Conservation (phyloP, 768 basidiomycete genomes). For the Xerocomellus dryophilus region DNA sequence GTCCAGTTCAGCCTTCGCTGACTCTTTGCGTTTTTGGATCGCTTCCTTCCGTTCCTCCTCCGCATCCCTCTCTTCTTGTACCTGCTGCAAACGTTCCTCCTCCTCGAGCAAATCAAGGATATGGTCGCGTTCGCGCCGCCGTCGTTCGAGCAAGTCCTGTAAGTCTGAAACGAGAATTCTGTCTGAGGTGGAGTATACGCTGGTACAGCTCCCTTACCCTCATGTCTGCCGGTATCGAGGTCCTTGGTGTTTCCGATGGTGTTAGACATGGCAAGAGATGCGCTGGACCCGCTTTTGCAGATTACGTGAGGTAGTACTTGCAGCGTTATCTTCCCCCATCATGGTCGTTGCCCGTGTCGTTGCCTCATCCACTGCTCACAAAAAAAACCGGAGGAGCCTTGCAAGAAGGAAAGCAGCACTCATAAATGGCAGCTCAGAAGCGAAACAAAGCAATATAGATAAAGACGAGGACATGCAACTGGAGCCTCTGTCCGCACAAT, state of each 20-base stretch:
- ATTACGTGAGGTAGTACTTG: slow-evolving; percentile 18
- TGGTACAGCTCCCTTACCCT: slow-evolving; percentile 35
- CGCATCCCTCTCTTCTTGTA: slow-evolving; percentile 39
- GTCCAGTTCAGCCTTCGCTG: slow-evolving; percentile 41
- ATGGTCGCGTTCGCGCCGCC: slow-evolving; percentile 56
- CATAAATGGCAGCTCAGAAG: slow-evolving; percentile 7
- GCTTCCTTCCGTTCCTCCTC: slow-evolving; percentile 44
- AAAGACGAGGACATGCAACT: slow-evolving; percentile 33
- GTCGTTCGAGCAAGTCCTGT: slow-evolving; percentile 43
- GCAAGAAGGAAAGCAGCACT: slow-evolving; percentile 36
- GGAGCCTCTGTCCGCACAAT: slow-evolving; percentile 12
- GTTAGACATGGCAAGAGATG: slow-evolving; percentile 19
- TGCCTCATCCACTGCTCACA: slow-evolving; percentile 30
- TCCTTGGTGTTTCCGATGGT: slow-evolving; percentile 19
- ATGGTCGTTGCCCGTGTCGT: slow-evolving; percentile 44
- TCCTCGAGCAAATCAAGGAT: slow-evolving; percentile 69
- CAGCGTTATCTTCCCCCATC: slow-evolving; percentile 13
- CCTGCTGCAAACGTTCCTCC: slow-evolving; percentile 54
- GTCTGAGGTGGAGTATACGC: slow-evolving; percentile 3
- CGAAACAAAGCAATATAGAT: slow-evolving; percentile 10
- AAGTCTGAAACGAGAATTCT: slow-evolving; percentile 31
- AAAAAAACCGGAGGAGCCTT: slow-evolving; percentile 46
- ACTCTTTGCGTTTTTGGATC: slow-evolving; percentile 50
- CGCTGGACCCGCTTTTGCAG: neutral
- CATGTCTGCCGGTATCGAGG: slow-evolving; percentile 31